Base-by-base conservation (phyloP, 2,329 filamentous ascomycete species). In the Dactylellina haptotyla region DNA sequence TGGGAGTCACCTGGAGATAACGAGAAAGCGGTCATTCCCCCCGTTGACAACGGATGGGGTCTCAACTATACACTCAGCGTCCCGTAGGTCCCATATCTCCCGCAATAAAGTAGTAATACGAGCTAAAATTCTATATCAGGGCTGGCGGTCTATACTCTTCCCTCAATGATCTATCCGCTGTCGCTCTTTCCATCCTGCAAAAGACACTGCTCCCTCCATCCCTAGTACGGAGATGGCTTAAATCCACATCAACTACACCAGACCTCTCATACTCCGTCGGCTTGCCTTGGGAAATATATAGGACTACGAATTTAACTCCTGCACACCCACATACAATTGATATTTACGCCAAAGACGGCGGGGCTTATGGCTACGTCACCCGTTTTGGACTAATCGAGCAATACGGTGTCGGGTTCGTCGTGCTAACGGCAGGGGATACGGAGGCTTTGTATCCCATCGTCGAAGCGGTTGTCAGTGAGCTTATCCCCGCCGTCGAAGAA, bases 261-360 rank as follows among this genome's bases (percentile, higher is more conserved):
- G 56, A 64, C 16, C 25, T 64, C 8, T 14, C 53, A 12, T 75
- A 67, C 26, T 67, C 59, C 10, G 26, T 64, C 9, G 66, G 61
- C 4, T 28, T 75, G 8, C 73, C 73, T 16, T 77, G 75, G 73
- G 75, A 76, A 34, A 59, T 75, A 23, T 43, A 58, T 14, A 23
- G 48, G 10, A 53, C 53, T 32, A 20, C 45, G 54, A 65, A 75
- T 48, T 26, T 66, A 43, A 53, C 75, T 23, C 28, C 75, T 23
- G n/a, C 48, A 3, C 16, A 66, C 39, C 39, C 64, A 0, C 64
- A 75, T 37, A 41, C 64, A 0, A 66, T 75, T 9, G 62, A 75
- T 32, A 59, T 76, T 18, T 75, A 76, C 46, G 46, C 64, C 16
- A 76, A 77, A 43, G 73, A 73, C 20, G 75, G 76, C 3, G 56